Conservation (phyloP, 2,329 filamentous ascomycete genomes). For the Zarea fungicola region DNA sequence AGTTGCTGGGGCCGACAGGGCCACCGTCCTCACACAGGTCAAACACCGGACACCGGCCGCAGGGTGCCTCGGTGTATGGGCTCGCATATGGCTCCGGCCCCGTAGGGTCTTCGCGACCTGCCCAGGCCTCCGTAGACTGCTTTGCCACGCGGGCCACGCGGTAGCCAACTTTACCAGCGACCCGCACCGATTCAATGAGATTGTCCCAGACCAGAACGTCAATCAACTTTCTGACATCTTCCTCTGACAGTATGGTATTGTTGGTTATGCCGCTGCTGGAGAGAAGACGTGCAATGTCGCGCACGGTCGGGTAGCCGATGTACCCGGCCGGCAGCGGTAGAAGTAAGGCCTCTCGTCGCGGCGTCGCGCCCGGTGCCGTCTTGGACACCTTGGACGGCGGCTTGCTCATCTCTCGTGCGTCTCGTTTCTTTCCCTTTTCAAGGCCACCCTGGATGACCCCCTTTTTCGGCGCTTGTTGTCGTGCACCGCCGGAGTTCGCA, state of each 20-base stretch:
- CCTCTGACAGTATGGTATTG: slow-evolving; percentile 63
- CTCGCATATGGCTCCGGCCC: slow-evolving; percentile 50
- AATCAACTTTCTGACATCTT: slow-evolving; percentile 78
- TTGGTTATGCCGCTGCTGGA: slow-evolving; percentile 64
- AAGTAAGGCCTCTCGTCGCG: slow-evolving; percentile 33
- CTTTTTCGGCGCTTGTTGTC: slow-evolving; percentile 50
- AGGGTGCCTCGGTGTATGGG: slow-evolving; percentile 82
- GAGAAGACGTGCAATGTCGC: slow-evolving; percentile 71
- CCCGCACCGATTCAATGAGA: slow-evolving; percentile 62
- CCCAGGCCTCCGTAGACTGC: slow-evolving; percentile 38
- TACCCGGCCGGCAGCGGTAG: slow-evolving; percentile 61
- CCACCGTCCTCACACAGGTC: slow-evolving; percentile 87
- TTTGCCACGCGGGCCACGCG: slow-evolving; percentile 46
- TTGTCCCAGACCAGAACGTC: slow-evolving; percentile 88
- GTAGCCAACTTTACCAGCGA: slow-evolving; percentile 47
- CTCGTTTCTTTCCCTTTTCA: slow-evolving; percentile 45
- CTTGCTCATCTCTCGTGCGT: slow-evolving; percentile 36
- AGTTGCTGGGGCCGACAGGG: slow-evolving; percentile 82
- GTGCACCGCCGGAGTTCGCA: slow-evolving; percentile 26
- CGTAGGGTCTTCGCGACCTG: slow-evolving; percentile 32
- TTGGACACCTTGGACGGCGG: slow-evolving; percentile 26
- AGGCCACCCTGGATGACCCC: slow-evolving; percentile 46
- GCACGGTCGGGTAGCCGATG: slow-evolving; percentile 72
- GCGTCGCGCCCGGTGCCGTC: slow-evolving; percentile 17
- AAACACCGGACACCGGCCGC: slow-evolving; percentile 88